Evolutionary conservation across 2,329 filamentous ascomycete genomes (phyloP).

Genomic region (Bipolaris bicolor): DNA sequence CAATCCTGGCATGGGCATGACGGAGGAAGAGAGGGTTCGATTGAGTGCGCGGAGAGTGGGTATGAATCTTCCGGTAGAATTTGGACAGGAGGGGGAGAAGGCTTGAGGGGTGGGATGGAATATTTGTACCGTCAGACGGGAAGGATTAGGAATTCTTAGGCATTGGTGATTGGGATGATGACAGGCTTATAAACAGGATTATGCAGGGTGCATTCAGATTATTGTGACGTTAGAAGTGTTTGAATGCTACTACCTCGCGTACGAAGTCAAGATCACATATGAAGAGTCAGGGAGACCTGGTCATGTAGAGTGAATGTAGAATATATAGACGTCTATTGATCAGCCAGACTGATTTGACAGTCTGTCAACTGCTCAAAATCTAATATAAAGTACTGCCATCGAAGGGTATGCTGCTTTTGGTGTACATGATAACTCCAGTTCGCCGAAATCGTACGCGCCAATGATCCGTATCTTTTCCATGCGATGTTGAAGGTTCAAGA

Average conservation of each 20-base stretch:
- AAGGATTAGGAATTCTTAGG: not conserved
- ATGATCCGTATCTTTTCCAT: not conserved
- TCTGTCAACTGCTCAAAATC: not conserved
- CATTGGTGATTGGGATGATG: not conserved
- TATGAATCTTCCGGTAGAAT: conserved; percentile 81
- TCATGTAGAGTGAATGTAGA: not conserved
- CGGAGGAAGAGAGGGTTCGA: conserved; percentile 80
- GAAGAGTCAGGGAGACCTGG: not conserved
- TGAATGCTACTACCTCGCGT: not conserved
- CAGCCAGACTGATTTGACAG: not conserved
- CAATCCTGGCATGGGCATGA: conserved; percentile 90
- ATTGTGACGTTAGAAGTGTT: not conserved
- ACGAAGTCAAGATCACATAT: not conserved
- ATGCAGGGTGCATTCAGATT: not conserved
- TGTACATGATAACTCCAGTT: conserved; percentile 19
- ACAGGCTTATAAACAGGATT: not conserved
- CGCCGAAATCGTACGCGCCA: conserved; percentile 9
- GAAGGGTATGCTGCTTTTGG: conserved; percentile 34
- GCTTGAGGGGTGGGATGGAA: not conserved
- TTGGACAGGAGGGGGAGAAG: conserved; percentile 22
- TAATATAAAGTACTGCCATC: conserved; percentile 1
- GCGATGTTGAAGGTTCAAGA: not conserved
- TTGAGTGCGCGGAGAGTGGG: conserved; percentile 87
- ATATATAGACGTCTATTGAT: conserved; percentile 10
- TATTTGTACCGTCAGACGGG: not conserved